Percentiles rank a stretch among this genome's conserved stretches.
Conservation (phyloP, 805 yeast species). For the Sugiyamaella americana region DNA sequence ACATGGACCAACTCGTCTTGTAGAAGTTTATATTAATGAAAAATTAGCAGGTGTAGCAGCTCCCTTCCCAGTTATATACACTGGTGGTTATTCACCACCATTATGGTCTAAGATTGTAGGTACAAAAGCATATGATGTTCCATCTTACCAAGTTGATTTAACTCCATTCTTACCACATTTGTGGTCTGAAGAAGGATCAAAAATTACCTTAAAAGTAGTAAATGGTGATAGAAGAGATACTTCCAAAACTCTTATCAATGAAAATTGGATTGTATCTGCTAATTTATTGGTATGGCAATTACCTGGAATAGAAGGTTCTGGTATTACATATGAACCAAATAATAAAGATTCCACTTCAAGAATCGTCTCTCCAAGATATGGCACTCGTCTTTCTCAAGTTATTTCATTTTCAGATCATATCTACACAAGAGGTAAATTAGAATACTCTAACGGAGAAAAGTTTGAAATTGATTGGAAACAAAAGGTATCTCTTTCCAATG, state of each 20-base stretch:
- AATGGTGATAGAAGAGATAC: slow-evolving; percentile 7
- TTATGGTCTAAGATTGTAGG: slow-evolving; percentile 80
- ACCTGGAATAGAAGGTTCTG: slow-evolving; percentile 24
- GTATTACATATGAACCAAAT: slow-evolving; percentile 4
- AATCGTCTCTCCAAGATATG: neutral
- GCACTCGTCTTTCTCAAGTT: slow-evolving; percentile 1
- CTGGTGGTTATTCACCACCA: slow-evolving; percentile 78
- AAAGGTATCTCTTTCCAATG: slow-evolving; percentile 4
- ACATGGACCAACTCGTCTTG: slow-evolving; percentile 65
- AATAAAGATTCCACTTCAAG: neutral
- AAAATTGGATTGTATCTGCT: slow-evolving; percentile 31
- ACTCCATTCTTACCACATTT: slow-evolving; percentile 61
- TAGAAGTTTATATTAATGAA: slow-evolving; percentile 57
- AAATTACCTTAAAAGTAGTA: slow-evolving; percentile 42
- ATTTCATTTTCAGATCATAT: neutral
- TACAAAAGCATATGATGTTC: slow-evolving; percentile 64
- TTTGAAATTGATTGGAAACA: neutral
- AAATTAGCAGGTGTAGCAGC: slow-evolving; percentile 51
- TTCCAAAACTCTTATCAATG: slow-evolving; percentile 14
- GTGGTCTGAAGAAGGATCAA: slow-evolving; percentile 41
- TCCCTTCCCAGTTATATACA: slow-evolving; percentile 68
- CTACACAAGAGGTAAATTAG: neutral
- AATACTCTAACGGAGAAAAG: neutral
- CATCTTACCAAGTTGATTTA: slow-evolving; percentile 59
- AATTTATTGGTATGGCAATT: slow-evolving; percentile 30